Evolutionary conservation across 805 yeast species (phyloP), one percentile per base, ranked within the genome.

Genomic region (Brettanomyces sp.): DNA sequence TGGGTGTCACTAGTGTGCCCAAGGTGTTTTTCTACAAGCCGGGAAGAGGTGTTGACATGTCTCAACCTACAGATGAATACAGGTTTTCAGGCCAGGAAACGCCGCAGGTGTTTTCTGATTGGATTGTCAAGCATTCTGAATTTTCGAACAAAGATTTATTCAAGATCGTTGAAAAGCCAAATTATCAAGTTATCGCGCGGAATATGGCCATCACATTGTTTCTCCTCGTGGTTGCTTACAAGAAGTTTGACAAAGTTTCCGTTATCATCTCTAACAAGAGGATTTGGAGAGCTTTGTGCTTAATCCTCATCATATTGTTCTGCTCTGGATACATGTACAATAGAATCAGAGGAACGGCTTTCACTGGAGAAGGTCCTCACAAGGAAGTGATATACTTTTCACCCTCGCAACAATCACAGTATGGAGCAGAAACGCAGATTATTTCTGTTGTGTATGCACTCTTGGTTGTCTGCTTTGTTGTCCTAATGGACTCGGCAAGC

Each of bases 311-410:
- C 35, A 68, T 90, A 49, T 66, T 89, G 54, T 85, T 90, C 70
- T 79, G 77, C 42, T 72, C 91, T 6, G 99, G 99, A 14, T 85
- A 89, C 66, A 93, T 93, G 99, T 93, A 80, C 74, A 90, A 88
- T 63, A 76, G 77, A 53, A 93, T 93, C 51, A 79, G 97, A 63
- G 75, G 76, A 36, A 73, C 82, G 5, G 89, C 73, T 30, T 85
- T 82, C 59, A 69, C 82, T 38, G 73, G 73, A 52, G 71, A 68
- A 33, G 64, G 59, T 23, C 56, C 52, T 7, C 60, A 71, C 41
- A 76, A 76, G 8, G 45, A 49, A 1, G 60, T 57, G 3, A 60
- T 59, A 7, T 74, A 72, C 52, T 63, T 74, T 49, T 50, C 60
- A 3, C 68, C 71, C 4, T 88, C 88, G 34, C 89, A 85, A 56